phyloP scores from a whole-genome alignment of 768 basidiomycete genomes.

The Leccinum ochraceum region DNA sequence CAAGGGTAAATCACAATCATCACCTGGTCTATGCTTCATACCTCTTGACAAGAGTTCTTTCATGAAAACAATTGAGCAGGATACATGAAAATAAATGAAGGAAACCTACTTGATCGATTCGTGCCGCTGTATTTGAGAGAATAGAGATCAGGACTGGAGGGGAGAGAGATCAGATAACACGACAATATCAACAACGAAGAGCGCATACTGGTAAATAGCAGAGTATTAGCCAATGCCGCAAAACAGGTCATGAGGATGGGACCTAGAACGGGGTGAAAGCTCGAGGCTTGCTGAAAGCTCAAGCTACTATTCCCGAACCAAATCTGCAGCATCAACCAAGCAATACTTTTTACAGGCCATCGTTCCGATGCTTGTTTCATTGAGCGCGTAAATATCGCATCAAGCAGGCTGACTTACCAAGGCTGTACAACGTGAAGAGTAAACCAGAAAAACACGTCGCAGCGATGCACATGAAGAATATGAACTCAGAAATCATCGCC shows the following conservation, averaged over 20 bases:
- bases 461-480: constrained; percentile 78
- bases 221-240: constrained; percentile 76
- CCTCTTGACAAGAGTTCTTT: constrained; percentile 64
- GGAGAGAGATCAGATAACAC: constrained; percentile 2
- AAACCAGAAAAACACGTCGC: constrained; percentile 82
- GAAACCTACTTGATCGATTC: constrained; percentile 58
- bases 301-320: constrained; percentile 83
- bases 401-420: constrained; percentile 37
- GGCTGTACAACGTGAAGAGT: constrained; percentile 52
- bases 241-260: constrained; percentile 80
- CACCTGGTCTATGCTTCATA: constrained; percentile 18
- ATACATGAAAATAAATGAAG: background rate
- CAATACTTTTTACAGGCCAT: constrained; percentile 49
- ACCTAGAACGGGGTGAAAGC: constrained; percentile 70
- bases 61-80: constrained; percentile 1
- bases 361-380: constrained; percentile 29
- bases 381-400: constrained; percentile 26
- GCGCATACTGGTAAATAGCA: constrained; percentile 74
- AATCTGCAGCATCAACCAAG: constrained; percentile 85
- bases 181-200: constrained; percentile 1
- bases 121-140: constrained; percentile 85
- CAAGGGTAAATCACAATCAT: constrained; percentile 17
- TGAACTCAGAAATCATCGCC: constrained; percentile 79
- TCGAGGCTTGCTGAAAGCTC: constrained; percentile 54
- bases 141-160: constrained; percentile 75